Base-by-base conservation (phyloP, 2,329 filamentous ascomycete species). In the Sclerotinia sclerotiorum region DNA sequence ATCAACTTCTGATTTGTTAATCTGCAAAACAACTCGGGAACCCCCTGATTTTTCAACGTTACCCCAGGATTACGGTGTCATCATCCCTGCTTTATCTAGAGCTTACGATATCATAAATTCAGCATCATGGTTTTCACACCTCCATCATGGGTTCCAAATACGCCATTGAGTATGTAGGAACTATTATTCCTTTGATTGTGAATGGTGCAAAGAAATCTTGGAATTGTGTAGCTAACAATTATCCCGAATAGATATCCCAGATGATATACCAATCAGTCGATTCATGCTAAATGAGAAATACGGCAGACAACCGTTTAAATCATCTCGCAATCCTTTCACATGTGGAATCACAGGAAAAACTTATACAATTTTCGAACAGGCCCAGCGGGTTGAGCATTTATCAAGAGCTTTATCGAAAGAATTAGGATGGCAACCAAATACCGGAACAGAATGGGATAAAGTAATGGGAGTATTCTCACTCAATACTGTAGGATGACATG, bases 371-470 rank as follows among this genome's bases (percentile, higher is more conserved):
- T 73, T 82, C 42, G 86, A 94, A 73, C 84, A 92, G 56, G 85
- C 84, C 63, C 82, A 88, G 68, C 84, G 90, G 29, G 85, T 90
- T 13, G 88, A 92, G 39, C 83, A 81, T 65, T 82, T 95, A 29
- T 85, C 92, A 21, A 85, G 89, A 69, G 89, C 86, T 29, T 80
- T 96, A 46, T 84, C 85, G 52, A 88, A 90, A 76, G 87, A 91
- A 71, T 84, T 95, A 69, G 88, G 86, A 55, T 93, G 91, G 84
- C 78, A 84, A 57, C 87, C 90, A 10, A 89, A 91, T 72, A 78
- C 87, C 68, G 91, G 90, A 17, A 86, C 87, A 0, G 90, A 94
- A 77, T 95, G 90, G 89, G 91, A 95, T 75, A 93, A 93, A 78
- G 90, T 94, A 32, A 82, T 92, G 60, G 89, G 84, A 5, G 81